phyloP scores from a whole-genome alignment of 257 asterid species.

The Petunia secreta region DNA sequence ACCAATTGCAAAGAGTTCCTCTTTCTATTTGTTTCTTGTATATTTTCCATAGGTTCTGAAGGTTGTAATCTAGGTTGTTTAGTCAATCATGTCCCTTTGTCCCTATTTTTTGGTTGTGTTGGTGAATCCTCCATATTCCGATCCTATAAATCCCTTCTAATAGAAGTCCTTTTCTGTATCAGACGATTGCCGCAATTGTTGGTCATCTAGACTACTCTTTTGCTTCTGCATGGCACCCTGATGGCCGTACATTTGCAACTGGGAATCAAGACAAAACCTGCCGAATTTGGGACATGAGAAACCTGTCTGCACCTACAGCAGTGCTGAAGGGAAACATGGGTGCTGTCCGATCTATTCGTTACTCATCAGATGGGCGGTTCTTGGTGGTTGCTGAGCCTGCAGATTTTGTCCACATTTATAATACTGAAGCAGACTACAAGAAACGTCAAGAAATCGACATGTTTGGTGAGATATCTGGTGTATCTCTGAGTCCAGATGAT shows the following conservation, averaged over 20 bases:
- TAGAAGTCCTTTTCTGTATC: conserved; percentile 25
- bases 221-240: conserved; percentile 83
- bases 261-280: conserved; percentile 86
- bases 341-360: conserved; percentile 64
- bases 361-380: conserved; percentile 68
- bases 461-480: conserved; percentile 83
- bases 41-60: not conserved
- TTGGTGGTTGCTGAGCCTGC: conserved; percentile 75
- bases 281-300: conserved; percentile 73
- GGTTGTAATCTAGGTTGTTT: not conserved
- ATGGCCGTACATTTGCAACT: conserved; percentile 60
- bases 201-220: conserved; percentile 81
- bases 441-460: conserved; percentile 70
- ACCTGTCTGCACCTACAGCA: conserved; percentile 48
- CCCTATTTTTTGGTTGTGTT: not conserved
- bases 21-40: not conserved
- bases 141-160: not conserved
- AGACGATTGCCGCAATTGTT: conserved; percentile 56
- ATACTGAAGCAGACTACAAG: conserved; percentile 45
- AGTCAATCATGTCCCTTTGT: not conserved
- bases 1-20: not conserved
- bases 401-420: conserved; percentile 73
- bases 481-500: conserved; percentile 68
- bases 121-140: not conserved
- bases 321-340: conserved; percentile 68